Conservation (phyloP, 768 basidiomycete genomes). For the Boletus tomentosulus region DNA sequence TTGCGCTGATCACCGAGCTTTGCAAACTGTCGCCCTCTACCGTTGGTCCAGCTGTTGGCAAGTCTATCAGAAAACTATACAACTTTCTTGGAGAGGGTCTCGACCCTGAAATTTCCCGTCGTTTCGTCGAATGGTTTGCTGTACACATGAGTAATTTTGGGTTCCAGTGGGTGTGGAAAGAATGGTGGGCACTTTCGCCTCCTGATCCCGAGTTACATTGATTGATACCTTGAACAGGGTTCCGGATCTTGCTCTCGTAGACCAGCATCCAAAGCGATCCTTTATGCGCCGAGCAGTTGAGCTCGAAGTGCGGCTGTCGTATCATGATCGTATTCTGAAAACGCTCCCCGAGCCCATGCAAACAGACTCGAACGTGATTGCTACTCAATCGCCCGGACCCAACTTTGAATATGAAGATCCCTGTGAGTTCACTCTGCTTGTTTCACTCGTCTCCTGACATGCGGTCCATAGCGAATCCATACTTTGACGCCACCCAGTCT, state of each 20-base stretch:
- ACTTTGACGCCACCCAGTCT: conserved; percentile 75
- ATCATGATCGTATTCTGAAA: conserved; percentile 87
- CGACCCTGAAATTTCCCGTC: conserved; percentile 76
- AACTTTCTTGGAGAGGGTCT: conserved; percentile 74
- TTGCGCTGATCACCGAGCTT: conserved; percentile 84
- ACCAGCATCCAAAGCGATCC: conserved; percentile 79
- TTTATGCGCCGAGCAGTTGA: conserved; percentile 88
- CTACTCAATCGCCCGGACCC: conserved; percentile 71
- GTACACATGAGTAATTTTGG: conserved; percentile 97
- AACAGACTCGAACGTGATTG: conserved; percentile 56
- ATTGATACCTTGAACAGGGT: conserved; percentile 52
- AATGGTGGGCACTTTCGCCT: conserved; percentile 61
- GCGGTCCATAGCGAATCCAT: conserved; percentile 55
- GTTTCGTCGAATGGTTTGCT: conserved; percentile 94
- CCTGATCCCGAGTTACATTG: not conserved
- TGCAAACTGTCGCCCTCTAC: conserved; percentile 92
- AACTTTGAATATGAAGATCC: conserved; percentile 82
- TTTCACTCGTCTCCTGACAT: not conserved
- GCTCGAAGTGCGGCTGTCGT: conserved; percentile 86
- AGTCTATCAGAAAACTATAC: conserved; percentile 89
- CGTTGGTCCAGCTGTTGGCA: conserved; percentile 94
- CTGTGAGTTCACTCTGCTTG: conserved; percentile 37
- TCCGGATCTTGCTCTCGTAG: conserved; percentile 69
- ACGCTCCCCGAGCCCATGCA: conserved; percentile 85
- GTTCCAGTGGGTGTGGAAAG: conserved; percentile 99